Evolutionary conservation across 306 rosid species (phyloP), one percentile per base, ranked within the genome.

Genomic region (Dryas alaskensis): DNA sequence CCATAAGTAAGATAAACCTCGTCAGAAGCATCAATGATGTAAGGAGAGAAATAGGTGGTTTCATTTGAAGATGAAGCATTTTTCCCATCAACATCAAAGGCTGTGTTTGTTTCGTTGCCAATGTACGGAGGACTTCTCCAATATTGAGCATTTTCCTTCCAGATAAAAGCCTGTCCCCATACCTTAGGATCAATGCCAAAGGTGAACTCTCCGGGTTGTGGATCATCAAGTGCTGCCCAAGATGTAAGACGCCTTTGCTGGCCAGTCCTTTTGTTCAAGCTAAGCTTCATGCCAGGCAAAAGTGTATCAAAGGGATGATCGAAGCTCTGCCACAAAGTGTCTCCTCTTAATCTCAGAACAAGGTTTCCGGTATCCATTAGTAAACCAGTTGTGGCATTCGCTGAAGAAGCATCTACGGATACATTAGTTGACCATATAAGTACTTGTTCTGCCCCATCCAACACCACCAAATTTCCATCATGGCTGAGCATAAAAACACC

Each of bases 251-350:
- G 1, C 19, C 19, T 17, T 53, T 42, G 73, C 6, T 40, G 50
- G n/a, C 51, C 63, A 2, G 73, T 40, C n/a, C 8, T 8, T 4
- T 10, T 43, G 62, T 73, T 52, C 19, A 73, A 27, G 43, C 49
- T 71, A 7, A 77, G 3, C 39, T 62, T 81, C 60, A 77, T 42
- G 10, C 61, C 67, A 0, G 91, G 81, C 40, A 86, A 82, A 2
- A 69, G 0, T 10, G 81, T 76, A 60, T 87, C 60, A 0, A 78
- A 4, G 0, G 86, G 94, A 76, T 73, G 58, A 65, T 89, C 84
- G 50, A 84, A 84, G 75, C 91, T 81, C 80, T 86, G 81, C 93
- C 93, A 86, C 5, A 68, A 1, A 3, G 55, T 40, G 7, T 47
- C 60, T 11, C 31, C 25, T 4, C 4, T 25, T n/a, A 10, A 1